Evolutionary conservation across 805 yeast species (phyloP).

Genomic region (Candida odintsovae): DNA sequence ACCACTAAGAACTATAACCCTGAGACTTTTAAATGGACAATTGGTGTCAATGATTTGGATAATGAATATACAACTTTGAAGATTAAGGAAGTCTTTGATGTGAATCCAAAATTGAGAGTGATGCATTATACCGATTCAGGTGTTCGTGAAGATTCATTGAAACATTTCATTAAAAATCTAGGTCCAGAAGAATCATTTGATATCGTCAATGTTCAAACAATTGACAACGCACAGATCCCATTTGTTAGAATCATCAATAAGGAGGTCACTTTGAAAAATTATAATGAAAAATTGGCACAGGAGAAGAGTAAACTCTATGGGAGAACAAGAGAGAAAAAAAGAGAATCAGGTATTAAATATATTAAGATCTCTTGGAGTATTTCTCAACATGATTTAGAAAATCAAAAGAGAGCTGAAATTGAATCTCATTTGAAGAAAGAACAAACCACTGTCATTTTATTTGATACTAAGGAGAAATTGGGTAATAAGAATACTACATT

Average conservation of each 20-base stretch:
- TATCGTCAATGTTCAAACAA: constrained; percentile 13
- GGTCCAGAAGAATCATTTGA: constrained; percentile 13
- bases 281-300: constrained; percentile 16
- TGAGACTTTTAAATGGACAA: constrained; percentile 15
- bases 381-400: constrained; percentile 42
- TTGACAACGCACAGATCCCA: constrained; percentile 7
- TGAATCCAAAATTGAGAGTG: constrained; percentile 12
- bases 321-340: constrained; percentile 21
- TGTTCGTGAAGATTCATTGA: constrained; percentile 7
- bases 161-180: constrained; percentile 7
- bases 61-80: constrained; percentile 17
- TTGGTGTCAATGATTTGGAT: constrained; percentile 11
- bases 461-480: constrained; percentile 33
- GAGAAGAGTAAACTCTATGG: constrained; percentile 19
- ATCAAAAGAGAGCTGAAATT: constrained; percentile 50
- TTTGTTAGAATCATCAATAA: constrained; percentile 12
- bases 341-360: constrained; percentile 35
- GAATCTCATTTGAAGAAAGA: constrained; percentile 38
- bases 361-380: constrained; percentile 53
- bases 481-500: constrained; percentile 2
- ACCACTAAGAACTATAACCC: constrained; percentile 12
- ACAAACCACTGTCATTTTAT: constrained; percentile 29
- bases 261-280: constrained; percentile 24
- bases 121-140: constrained; percentile 10
- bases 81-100: constrained; percentile 10